phyloP scores from a whole-genome alignment of 2,329 filamentous ascomycete species.

The Colletotrichum theobromicola region DNA sequence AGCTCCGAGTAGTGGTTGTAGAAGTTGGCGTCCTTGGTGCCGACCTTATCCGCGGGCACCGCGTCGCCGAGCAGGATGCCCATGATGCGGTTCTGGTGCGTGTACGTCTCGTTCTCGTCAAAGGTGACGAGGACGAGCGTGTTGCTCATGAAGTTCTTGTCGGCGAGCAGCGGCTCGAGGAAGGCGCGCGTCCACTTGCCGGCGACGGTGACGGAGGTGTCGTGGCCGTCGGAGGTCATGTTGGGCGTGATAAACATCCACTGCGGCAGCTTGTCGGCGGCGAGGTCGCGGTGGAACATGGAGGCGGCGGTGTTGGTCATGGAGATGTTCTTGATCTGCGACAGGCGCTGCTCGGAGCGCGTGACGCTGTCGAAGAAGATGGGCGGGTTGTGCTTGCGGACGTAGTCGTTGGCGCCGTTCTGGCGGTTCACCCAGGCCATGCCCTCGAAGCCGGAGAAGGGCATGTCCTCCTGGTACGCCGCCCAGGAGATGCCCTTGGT shows the following conservation, averaged over 20 bases:
- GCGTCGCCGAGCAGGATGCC: slow-evolving; percentile 76
- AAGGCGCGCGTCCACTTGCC: slow-evolving; percentile 72
- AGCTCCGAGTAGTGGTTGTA: slow-evolving; percentile 78
- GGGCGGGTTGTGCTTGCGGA: slow-evolving; percentile 79
- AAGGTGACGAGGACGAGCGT: slow-evolving; percentile 80
- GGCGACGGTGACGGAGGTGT: slow-evolving; percentile 72
- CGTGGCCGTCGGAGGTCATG: slow-evolving; percentile 80
- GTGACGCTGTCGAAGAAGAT: slow-evolving; percentile 72
- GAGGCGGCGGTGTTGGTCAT: slow-evolving; percentile 45
- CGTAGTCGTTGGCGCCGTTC: slow-evolving; percentile 75
- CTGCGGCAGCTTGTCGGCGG: slow-evolving; percentile 69
- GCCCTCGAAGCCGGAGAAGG: slow-evolving; percentile 76
- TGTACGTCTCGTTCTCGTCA: slow-evolving; percentile 78
- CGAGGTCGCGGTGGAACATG: slow-evolving; percentile 71
- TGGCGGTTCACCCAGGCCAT: slow-evolving; percentile 66
- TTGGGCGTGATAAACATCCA: slow-evolving; percentile 76
- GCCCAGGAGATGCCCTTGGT: slow-evolving; percentile 70
- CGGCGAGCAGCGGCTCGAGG: slow-evolving; percentile 71
- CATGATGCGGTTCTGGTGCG: slow-evolving; percentile 70
- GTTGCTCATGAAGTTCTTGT: slow-evolving; percentile 75
- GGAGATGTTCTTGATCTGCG: slow-evolving; percentile 74
- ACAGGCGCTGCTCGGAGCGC: slow-evolving; percentile 61
- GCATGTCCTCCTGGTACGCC: slow-evolving; percentile 80
- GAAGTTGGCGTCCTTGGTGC: slow-evolving; percentile 72
- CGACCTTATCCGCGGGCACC: slow-evolving; percentile 67